phyloP scores from a whole-genome alignment of 306 rosid species.

The Prunus dulcis region DNA sequence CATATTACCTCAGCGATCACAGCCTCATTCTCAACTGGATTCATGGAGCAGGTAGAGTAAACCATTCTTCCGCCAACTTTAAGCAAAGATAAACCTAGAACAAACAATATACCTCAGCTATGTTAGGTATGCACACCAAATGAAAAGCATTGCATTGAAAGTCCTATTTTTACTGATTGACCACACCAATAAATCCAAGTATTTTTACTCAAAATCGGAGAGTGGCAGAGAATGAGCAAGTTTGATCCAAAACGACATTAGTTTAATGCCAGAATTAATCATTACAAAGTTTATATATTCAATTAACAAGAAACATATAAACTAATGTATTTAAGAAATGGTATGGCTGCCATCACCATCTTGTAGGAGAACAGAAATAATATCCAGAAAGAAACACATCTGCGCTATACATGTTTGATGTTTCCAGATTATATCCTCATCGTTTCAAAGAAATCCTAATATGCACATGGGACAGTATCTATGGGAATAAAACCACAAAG shows the following conservation, averaged over 20 bases:
- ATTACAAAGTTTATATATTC: background rate
- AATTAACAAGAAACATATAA: background rate
- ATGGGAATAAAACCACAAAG: background rate
- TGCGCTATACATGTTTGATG: slow-evolving; percentile 4
- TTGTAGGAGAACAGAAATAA: slow-evolving; percentile 7
- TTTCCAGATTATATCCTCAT: background rate
- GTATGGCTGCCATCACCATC: background rate
- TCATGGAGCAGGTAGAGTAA: slow-evolving; percentile 97
- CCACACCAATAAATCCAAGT: background rate
- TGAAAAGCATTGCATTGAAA: background rate
- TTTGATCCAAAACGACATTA: slow-evolving; percentile 13
- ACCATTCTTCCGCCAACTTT: slow-evolving; percentile 97
- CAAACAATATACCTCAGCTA: slow-evolving; percentile 20
- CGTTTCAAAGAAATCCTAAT: background rate
- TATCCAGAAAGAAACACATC: slow-evolving; percentile 3
- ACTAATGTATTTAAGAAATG: background rate
- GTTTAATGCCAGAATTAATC: background rate
- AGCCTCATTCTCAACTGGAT: slow-evolving; percentile 97
- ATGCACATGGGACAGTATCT: background rate
- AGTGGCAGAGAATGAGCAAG: slow-evolving; percentile 9
- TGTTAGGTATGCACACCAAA: background rate
- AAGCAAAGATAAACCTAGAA: slow-evolving; percentile 75
- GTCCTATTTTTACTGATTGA: background rate
- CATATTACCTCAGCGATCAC: slow-evolving; percentile 86
- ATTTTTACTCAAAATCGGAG: background rate